Base-by-base conservation (phyloP, 768 basidiomycete species). In the Tricholoma furcatifolium region DNA sequence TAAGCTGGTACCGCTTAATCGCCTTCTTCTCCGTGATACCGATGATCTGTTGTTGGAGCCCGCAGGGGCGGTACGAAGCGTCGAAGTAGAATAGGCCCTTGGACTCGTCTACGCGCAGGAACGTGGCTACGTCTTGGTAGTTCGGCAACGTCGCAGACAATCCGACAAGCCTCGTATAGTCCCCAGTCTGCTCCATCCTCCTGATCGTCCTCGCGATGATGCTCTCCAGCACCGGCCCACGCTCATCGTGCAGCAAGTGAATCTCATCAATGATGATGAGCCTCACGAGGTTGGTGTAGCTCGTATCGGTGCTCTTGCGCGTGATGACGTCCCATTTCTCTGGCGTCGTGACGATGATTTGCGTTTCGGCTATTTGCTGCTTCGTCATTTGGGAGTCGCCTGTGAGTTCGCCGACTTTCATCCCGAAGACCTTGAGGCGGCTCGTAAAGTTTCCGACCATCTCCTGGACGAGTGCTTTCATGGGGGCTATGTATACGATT, bases 281-380 rank as follows among this genome's bases (percentile, higher is more conserved):
- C 6, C 93, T 84, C 14, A 98, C 96, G 47, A 98, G 85, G 65
- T 97, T 98, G 43, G 94, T 98, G 69, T 98, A 98, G 57, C 88
- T 91, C 17, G 92, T 94, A 62, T 98, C 97, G 0, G 95, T 96
- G 60, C 86, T 91, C 75, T 99, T 99, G 62, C 97, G 88, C 5
- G 96, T 98, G 67, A 99, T 96, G 64, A 99, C 97, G 61, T 99
- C 96, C 93, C 93, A 99, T 68, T 99, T 98, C 73, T 99, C 97
- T 0, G 96, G 97, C 0, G 97, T 98, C 0, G 95, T 97, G 57
- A 98, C 94, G 68, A 98, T 98, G 64, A 99, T 92, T 65, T 98
- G 95, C 0, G 96, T 97, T 64, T 95, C 94, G 8, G 93, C 73
- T 49, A 98, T 98, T 69, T 98, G 96, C 56, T 91, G 87, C 68